phyloP scores from a whole-genome alignment of 352 stramenopile species.

The Hyaloperonospora brassicae region DNA sequence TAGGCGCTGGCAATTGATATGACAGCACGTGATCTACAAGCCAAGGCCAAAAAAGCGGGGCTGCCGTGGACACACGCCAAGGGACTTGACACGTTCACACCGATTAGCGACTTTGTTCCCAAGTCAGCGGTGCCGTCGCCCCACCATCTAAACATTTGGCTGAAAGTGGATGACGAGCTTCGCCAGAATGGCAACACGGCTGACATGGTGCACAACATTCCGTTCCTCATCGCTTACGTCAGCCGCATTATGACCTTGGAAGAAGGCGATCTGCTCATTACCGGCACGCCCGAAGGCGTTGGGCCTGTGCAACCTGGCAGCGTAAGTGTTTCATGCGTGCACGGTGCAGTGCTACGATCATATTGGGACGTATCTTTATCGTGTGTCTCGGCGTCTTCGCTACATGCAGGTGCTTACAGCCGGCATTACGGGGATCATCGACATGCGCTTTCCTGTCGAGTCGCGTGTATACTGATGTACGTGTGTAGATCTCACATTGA shows the following conservation, averaged over 20 bases:
- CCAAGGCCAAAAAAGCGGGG: constrained; percentile 67
- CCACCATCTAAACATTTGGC: constrained; percentile 68
- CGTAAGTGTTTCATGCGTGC: constrained; percentile 23
- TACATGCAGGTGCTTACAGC: constrained; percentile 49
- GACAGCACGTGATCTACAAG: constrained; percentile 69
- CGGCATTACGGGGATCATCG: constrained; percentile 59
- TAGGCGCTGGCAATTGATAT: constrained; percentile 72
- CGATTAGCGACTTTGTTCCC: constrained; percentile 74
- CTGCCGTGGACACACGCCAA: constrained; percentile 73
- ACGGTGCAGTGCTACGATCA: background rate
- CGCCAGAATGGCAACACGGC: constrained; percentile 63
- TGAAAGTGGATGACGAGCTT: constrained; percentile 70
- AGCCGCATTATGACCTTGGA: constrained; percentile 82
- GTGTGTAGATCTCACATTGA: too few species aligned
- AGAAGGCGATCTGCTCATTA: constrained; percentile 81
- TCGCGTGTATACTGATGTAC: constrained; percentile 46
- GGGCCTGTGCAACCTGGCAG: constrained; percentile 50
- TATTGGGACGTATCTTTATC: background rate
- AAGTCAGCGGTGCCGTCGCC: constrained; percentile 52
- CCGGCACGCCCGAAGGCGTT: constrained; percentile 73
- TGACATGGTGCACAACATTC: constrained; percentile 78
- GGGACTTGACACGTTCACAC: constrained; percentile 74
- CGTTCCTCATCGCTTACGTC: constrained; percentile 67
- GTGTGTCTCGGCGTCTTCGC: background rate
- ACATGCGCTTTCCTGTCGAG: constrained; percentile 60